Evolutionary conservation across 1,284 basidiomycete genomes (phyloP).

Genomic region (Trametes pubescens): DNA sequence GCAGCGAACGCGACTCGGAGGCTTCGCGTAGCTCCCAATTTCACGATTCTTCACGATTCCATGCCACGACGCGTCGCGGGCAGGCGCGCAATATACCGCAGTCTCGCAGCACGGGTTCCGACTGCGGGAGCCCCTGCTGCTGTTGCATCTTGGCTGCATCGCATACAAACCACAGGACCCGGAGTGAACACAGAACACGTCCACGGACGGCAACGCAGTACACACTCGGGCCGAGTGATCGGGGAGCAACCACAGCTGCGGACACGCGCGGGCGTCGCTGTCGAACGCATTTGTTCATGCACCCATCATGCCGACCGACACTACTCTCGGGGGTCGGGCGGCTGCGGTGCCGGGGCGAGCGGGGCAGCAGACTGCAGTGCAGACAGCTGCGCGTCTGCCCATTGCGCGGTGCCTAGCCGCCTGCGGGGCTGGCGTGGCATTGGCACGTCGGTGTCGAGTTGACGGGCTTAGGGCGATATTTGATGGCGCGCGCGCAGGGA

Average conservation of each 20-base stretch:
- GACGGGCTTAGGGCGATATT: slow-evolving; percentile 13
- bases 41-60: slow-evolving; percentile 4
- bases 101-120: not conserved
- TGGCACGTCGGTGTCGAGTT: slow-evolving; percentile 3
- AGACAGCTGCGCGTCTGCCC: slow-evolving; percentile 14
- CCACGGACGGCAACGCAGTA: not conserved
- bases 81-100: slow-evolving; percentile 17
- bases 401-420: not conserved
- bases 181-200: not conserved
- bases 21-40: not conserved
- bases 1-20: not conserved
- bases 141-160: not conserved
- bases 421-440: not conserved
- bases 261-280: not conserved
- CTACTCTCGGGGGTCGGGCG: not conserved
- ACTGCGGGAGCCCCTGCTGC: not conserved
- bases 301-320: not conserved
- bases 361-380: not conserved
- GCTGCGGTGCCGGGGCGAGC: slow-evolving; percentile 7
- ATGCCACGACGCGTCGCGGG: not conserved
- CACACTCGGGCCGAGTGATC: not conserved
- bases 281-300: not conserved
- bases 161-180: not conserved
- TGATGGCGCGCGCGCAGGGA: slow-evolving; percentile 5
- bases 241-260: slow-evolving; percentile 1